Conservation (phyloP, 2,329 filamentous ascomycete genomes). For the Zymoseptoria ardabiliae region DNA sequence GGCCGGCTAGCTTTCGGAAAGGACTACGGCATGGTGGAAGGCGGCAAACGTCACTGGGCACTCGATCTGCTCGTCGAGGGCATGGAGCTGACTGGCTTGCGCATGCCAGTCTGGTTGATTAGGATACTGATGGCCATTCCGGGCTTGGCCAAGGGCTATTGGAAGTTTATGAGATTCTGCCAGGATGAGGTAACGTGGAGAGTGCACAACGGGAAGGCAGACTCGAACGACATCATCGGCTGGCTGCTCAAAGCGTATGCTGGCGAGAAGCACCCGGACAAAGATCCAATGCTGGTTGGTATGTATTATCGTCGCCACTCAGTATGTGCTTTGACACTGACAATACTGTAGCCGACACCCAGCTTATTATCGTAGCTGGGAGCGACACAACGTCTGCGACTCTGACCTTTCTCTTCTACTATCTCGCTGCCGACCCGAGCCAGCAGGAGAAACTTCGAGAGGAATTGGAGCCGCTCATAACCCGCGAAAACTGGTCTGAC, state of each 20-base stretch:
- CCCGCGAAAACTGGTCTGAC: conserved; percentile 10
- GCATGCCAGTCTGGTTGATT: conserved; percentile 29
- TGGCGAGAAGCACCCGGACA: conserved; percentile 19
- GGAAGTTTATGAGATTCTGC: conserved; percentile 33
- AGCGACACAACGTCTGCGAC: conserved; percentile 39
- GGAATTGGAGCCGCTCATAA: conserved; percentile 25
- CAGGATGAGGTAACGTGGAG: conserved; percentile 26
- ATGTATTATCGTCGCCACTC: background rate
- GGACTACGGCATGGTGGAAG: conserved; percentile 35
- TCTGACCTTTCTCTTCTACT: conserved; percentile 36
- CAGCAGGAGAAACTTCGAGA: conserved; percentile 27
- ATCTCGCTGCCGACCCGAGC: conserved; percentile 27
- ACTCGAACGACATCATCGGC: conserved; percentile 21
- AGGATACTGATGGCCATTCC: conserved; percentile 29
- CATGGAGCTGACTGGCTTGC: conserved; percentile 21
- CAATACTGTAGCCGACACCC: conserved; percentile 10
- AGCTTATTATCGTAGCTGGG: conserved; percentile 31
- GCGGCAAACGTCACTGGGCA: conserved; percentile 29
- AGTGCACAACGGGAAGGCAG: conserved; percentile 19
- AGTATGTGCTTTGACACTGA: background rate
- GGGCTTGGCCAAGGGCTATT: conserved; percentile 26
- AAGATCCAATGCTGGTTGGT: conserved; percentile 19
- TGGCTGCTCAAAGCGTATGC: conserved; percentile 27
- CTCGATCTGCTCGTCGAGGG: conserved; percentile 32
- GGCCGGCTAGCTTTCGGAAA: conserved; percentile 39